Conservation (phyloP, 345 rosid genomes). For the Nasturtium officinale region DNA sequence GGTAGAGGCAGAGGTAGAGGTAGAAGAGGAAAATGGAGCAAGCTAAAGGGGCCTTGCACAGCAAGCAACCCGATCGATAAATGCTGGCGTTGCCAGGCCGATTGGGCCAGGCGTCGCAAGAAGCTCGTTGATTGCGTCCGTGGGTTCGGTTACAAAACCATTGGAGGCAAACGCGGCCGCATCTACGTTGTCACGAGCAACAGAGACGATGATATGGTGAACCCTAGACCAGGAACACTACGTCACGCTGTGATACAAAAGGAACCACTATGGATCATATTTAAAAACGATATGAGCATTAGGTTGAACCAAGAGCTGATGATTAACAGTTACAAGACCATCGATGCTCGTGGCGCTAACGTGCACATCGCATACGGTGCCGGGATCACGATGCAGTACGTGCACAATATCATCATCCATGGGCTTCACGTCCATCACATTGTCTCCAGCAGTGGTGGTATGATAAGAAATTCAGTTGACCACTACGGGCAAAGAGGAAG, state of each 20-base stretch:
- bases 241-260: constrained; percentile 71
- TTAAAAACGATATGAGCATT: constrained; percentile 60
- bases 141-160: constrained; percentile 67
- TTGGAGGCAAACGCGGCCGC: constrained; percentile 64
- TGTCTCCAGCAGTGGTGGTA: constrained; percentile 50
- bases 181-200: constrained; percentile 61
- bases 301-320: constrained; percentile 65
- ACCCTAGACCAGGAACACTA: constrained; percentile 66
- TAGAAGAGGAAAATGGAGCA: constrained; percentile 36
- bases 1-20: constrained; percentile 28
- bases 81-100: constrained; percentile 76
- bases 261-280: constrained; percentile 68
- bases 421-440: constrained; percentile 66
- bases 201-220: constrained; percentile 54
- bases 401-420: constrained; percentile 70
- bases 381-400: constrained; percentile 63
- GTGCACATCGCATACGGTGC: constrained; percentile 70
- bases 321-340: constrained; percentile 66
- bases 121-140: constrained; percentile 60
- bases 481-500: constrained; percentile 59
- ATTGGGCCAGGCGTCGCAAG: constrained; percentile 67
- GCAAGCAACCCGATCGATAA: constrained; percentile 84
- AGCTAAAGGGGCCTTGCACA: constrained; percentile 53
- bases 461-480: constrained; percentile 51
- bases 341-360: constrained; percentile 73